Evolutionary conservation across 2,329 filamentous ascomycete species (phyloP), one percentile per base, ranked within the genome.

Genomic region (Fusarium sacchari): DNA sequence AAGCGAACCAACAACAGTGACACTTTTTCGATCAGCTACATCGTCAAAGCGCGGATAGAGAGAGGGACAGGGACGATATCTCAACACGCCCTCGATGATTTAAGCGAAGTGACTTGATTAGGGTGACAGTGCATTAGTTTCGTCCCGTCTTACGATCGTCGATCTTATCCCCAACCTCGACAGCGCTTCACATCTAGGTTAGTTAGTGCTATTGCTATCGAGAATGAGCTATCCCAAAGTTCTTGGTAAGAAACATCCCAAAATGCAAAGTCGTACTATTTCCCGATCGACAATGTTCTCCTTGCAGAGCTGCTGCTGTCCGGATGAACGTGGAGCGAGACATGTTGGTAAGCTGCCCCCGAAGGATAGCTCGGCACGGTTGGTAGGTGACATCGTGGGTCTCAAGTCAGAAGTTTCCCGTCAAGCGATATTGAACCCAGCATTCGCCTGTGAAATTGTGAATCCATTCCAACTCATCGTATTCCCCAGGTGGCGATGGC

Each of bases 301-400:
- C 56, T 37, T 59, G 56, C 56, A 59, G 56, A 30, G 20, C 17
- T 50, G 47, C 24, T 20, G n/a, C 30, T 36, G 36, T 49, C 3
- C 30, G 42, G 20, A 37, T 17, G 56, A 37, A 30, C 7, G 32
- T 28, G 24, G 50, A 20, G 56, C 56, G 42, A 59, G 56, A 28
- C 32, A 59, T 37, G 20, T 50, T 37, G 42, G 24, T 50, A 50
- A 49, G 32, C 56, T 59, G 32, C 22, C 5, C 13, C 26, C 17
- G 37, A 56, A 59, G 42, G 42, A 50, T 59, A 52, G n/a, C 26
- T 46, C 39, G 64, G 62, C 63, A 49, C 22, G 46, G 56, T 37
- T 52, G 36, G 39, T 37, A 46, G 34, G 47, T 60, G 42, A 60
- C 64, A 60, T 67, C 63, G 64, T 67, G 64, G 39, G 62, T 44